Conservation (phyloP, 2,329 filamentous ascomycete species). For the Rugonectria rugulosa region DNA sequence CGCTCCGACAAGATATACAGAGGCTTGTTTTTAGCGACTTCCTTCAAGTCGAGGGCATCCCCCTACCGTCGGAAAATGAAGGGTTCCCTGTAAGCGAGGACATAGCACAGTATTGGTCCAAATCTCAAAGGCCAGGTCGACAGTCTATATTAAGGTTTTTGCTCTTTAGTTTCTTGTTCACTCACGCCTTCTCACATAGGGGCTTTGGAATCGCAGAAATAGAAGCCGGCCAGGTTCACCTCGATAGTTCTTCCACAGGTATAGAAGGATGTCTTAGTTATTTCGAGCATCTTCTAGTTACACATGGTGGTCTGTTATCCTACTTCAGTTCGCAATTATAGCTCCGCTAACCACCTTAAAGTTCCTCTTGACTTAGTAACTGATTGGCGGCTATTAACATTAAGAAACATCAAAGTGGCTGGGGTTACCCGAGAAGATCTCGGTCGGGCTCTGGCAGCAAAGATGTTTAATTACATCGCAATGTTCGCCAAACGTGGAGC, state of each 20-base stretch:
- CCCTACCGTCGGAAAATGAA: no score
- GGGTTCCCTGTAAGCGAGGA: no score
- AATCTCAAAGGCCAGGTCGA: neutral
- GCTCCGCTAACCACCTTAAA: neutral
- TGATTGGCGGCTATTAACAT: constrained; percentile 9
- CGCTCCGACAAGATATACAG: no score
- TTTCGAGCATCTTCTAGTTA: neutral
- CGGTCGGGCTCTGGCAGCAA: constrained; percentile 1
- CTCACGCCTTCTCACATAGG: neutral
- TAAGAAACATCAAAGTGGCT: constrained; percentile 3
- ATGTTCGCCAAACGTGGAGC: neutral
- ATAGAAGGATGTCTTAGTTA: neutral
- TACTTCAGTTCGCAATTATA: neutral
- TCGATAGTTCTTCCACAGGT: no score
- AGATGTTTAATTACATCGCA: constrained; percentile 1
- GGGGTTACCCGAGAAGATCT: neutral
- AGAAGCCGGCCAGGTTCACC: neutral
- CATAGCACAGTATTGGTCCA: no score
- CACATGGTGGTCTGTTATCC: neutral
- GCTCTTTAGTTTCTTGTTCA: neutral
- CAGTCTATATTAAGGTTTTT: neutral
- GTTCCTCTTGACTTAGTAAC: constrained; percentile 2
- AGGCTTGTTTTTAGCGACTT: no score
- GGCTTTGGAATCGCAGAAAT: neutral
- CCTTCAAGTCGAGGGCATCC: no score